These are phyloP conservation scores for Plasmodium adleri DNA, from an alignment of 169 alveolate genomes.

Conservation along the genomic window DNA sequence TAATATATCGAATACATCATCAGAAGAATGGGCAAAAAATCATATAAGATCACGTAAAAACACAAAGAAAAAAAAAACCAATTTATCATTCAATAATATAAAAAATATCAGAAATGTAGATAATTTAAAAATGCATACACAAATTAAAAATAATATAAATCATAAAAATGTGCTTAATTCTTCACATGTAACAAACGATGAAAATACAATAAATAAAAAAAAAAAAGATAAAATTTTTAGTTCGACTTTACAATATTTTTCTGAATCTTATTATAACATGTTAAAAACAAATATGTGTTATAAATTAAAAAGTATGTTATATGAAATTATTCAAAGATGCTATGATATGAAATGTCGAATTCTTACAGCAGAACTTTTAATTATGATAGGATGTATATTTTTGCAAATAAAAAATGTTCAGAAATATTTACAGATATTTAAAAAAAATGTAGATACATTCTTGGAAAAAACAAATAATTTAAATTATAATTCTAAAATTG, in stretches of 20 bases:
- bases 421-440: conserved; percentile 47
- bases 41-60: too few relatives aligned
- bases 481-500: conserved; percentile 48
- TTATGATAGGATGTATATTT: conserved; percentile 66
- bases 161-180: background rate
- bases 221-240: background rate
- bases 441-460: conserved; percentile 40
- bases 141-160: too few relatives aligned
- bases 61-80: conserved; percentile 19
- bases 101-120: background rate
- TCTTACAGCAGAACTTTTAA: conserved; percentile 63
- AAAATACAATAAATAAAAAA: background rate
- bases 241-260: background rate
- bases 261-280: background rate
- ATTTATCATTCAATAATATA: conserved; percentile 11
- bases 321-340: conserved; percentile 66
- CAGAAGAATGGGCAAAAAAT: background rate
- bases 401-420: conserved; percentile 63
- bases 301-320: conserved; percentile 52
- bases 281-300: conserved; percentile 18
- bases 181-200: background rate
- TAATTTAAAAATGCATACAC: background rate
- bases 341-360: conserved; percentile 50
- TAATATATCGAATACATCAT: conserved; percentile 21
- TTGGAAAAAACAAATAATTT: conserved; percentile 34